A percentile compares a stretch with the other conserved stretches of the same genome.
phyloP scores from a whole-genome alignment of 805 yeast genomes.

The Dipodascus albidus region DNA sequence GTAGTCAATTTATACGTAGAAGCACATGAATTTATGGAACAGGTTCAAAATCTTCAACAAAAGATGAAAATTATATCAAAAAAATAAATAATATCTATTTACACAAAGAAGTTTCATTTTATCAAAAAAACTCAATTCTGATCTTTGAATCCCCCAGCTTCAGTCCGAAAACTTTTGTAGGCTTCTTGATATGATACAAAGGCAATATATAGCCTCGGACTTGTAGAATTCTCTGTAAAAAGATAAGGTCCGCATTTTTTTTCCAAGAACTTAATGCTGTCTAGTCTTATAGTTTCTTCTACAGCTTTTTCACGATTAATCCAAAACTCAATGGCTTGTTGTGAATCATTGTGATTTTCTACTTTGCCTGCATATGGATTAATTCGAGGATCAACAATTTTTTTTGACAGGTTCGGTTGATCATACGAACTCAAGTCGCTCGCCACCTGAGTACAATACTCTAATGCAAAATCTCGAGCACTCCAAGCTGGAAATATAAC shows the following conservation, averaged over 20 bases:
- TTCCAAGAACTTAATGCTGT: not conserved
- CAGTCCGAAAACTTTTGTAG: not conserved
- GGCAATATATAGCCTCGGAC: not conserved
- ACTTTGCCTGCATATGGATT: not conserved
- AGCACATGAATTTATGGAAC: no score
- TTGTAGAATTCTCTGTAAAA: not conserved
- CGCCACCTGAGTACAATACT: conserved; percentile 11
- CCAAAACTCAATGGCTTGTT: not conserved
- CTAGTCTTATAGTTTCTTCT: not conserved
- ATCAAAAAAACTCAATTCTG: not conserved
- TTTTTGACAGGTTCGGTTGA: no score
- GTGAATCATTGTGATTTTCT: not conserved
- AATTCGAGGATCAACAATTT: conserved; percentile 11
- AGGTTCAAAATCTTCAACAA: not conserved
- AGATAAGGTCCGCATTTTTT: not conserved
- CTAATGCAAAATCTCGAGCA: conserved; percentile 11
- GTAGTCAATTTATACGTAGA: no score
- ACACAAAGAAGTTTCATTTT: not conserved
- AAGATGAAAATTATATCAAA: not conserved
- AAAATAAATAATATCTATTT: no score
- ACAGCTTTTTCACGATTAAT: not conserved
- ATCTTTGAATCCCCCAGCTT: no score
- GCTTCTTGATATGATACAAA: not conserved
- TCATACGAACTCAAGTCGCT: not conserved
- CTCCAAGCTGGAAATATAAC: conserved; percentile 16